Conservation (phyloP, 495 filamentous ascomycete genomes). For the Corynascus novoguineensis region DNA sequence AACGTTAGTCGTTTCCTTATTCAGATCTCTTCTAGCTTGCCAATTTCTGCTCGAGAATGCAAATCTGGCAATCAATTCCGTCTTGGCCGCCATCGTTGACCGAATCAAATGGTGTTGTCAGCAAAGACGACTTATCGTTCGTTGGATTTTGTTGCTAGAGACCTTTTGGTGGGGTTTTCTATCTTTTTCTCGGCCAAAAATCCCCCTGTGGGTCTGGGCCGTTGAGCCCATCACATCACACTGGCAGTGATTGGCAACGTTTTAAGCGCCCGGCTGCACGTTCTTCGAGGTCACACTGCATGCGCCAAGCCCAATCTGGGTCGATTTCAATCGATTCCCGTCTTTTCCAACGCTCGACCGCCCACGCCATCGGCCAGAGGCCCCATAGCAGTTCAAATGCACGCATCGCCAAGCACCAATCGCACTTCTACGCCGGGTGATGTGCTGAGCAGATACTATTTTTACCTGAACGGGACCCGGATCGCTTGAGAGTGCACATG, state of each 20-base stretch:
- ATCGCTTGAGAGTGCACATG: not conserved
- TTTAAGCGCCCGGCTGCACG: slow-evolving; percentile 18
- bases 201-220: not conserved
- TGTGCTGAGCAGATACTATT: slow-evolving; percentile 6
- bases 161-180: not conserved
- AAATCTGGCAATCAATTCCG: no score
- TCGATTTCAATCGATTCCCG: no score
- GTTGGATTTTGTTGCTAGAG: not conserved
- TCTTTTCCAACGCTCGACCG: not conserved
- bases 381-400: slow-evolving; percentile 1
- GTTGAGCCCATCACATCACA: slow-evolving; percentile 1
- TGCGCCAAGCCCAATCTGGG: slow-evolving; percentile 13
- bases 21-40: no score
- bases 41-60: no score
- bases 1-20: no score
- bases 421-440: not conserved
- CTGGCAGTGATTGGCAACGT: no score
- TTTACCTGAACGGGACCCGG: slow-evolving; percentile 1
- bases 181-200: not conserved
- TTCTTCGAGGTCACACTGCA: slow-evolving; percentile 8
- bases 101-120: no score
- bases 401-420: slow-evolving; percentile 8
- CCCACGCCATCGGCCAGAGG: not conserved
- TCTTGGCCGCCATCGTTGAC: no score
- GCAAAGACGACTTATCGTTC: slow-evolving; percentile 2